Evolutionary conservation across 257 asterid species (phyloP), one percentile per base, ranked within the genome.

Genomic region (Plantago elongata): DNA sequence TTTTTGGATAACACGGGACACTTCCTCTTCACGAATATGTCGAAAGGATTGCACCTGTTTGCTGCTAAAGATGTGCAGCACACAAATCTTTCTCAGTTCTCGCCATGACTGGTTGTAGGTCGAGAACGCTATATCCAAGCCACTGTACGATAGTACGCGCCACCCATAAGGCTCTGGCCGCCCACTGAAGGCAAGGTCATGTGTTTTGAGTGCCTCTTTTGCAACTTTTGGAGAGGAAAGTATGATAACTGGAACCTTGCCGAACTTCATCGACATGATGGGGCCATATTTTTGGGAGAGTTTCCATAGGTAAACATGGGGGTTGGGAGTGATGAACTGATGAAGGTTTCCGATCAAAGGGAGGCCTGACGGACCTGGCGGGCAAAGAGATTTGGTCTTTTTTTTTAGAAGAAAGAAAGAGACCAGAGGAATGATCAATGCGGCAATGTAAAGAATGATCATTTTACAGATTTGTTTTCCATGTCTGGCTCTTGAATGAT

Each of bases 341-440:
- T 50, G 61, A 4, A 64, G 60, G 50, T 64, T 64, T 51, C 69
- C 69, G 12, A 64, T 42, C 49, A 52, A 51, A 5, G 69, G 69
- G 10, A 64, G 61, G 59, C 69, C 52, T 52, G 43, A 61, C 11
- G 69, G 69, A 51, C 69, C 61, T 51, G 69, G 69, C 9, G 69
- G 69, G 13, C 13, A 12, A 11, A 29, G 11, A 12, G 5, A 54
- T 10, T 18, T 54, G 10, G 10, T 54, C n/a, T 27, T 37, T 4
- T 5, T 11, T 54, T 12, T 13, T 14, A 27, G 18, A 42, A 54
- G 29, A 7, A 14, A 51, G 14, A 18, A 18, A 40, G 13, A 51
- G 40, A 34, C 40, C 40, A 34, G 40, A 7, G 22, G 11, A 54
- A 40, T 54, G 43, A 29, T 54, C 42, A 22, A 9, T 54, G 58